A percentile compares a stretch with the other conserved stretches of the same genome.
These are phyloP conservation scores for Oxytropis ochrocephala DNA, from an alignment of 306 rosid genomes.

Conservation along the genomic window DNA sequence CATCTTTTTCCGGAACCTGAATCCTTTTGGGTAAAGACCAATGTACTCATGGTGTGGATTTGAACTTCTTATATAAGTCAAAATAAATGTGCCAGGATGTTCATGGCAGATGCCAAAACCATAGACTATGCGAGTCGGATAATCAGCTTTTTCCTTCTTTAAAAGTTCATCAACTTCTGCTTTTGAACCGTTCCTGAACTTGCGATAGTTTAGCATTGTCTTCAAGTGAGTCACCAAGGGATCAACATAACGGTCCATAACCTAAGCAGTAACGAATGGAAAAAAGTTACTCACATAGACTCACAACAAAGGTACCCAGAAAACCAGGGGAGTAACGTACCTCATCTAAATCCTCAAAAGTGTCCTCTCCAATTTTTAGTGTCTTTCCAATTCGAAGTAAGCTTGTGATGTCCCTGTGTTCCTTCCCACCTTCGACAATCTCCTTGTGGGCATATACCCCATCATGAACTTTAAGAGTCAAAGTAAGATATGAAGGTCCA, in stretches of 20 bases:
- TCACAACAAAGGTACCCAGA: conserved; percentile 3
- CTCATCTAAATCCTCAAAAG: conserved; percentile 98
- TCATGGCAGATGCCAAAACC: conserved; percentile 87
- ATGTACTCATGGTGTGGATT: conserved; percentile 97
- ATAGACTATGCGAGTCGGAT: conserved; percentile 86
- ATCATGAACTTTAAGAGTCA: conserved; percentile 84
- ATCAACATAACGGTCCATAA: conserved; percentile 97
- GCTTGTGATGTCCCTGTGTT: conserved; percentile 91
- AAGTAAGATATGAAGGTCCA: conserved; percentile 84
- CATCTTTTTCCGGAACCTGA: conserved; percentile 92
- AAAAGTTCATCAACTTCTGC: conserved; percentile 88
- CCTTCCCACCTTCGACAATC: conserved; percentile 96
- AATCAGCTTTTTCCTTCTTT: conserved; percentile 67
- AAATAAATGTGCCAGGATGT: conserved; percentile 96
- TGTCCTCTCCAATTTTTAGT: conserved; percentile 93
- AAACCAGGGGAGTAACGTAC: conserved; percentile 28
- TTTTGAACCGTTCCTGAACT: conserved; percentile 76
- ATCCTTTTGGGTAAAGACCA: conserved; percentile 97
- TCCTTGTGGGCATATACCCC: conserved; percentile 99
- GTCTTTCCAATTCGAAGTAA: conserved; percentile 95
- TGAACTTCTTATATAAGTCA: conserved; percentile 80
- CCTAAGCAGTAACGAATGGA: conserved; percentile 40
- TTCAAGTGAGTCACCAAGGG: conserved; percentile 85
- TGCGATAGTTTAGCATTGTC: conserved; percentile 82
- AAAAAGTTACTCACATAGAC: not conserved